These are phyloP conservation scores for Ganoderma leucocontextum DNA, from an alignment of 1,284 basidiomycete genomes.

Conservation along the genomic window DNA sequence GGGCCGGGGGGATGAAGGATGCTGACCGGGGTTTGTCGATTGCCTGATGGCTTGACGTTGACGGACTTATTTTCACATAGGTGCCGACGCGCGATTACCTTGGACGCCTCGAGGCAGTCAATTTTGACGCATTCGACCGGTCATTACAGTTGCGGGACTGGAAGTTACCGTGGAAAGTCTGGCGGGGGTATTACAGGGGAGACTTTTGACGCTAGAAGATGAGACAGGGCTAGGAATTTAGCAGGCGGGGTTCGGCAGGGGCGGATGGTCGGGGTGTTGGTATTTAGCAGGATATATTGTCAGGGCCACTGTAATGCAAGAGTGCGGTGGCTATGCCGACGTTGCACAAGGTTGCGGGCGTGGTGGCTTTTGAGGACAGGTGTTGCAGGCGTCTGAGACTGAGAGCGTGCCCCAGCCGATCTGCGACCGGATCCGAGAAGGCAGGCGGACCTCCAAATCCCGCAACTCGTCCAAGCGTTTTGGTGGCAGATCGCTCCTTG, in stretches of 20 bases:
- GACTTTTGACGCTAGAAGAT: conserved; percentile 52
- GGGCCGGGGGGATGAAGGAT: conserved; percentile 22
- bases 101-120: conserved; percentile 73
- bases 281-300: neutral
- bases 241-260: conserved; percentile 15
- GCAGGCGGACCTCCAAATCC: conserved; percentile 13
- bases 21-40: conserved; percentile 23
- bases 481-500: conserved; percentile 33
- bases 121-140: conserved; percentile 87
- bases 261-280: conserved; percentile 10
- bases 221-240: neutral
- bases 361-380: neutral
- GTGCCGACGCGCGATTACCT: conserved; percentile 82
- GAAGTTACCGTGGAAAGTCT: conserved; percentile 88
- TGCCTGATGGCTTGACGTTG: conserved; percentile 13
- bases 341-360: conserved; percentile 2
- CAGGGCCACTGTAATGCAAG: conserved; percentile 9
- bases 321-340: conserved; percentile 19
- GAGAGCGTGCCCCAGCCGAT: conserved; percentile 23
- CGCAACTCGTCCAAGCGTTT: conserved; percentile 24
- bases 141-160: conserved; percentile 81
- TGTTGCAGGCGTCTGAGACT: conserved; percentile 21
- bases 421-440: conserved; percentile 33
- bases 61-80: conserved; percentile 47
- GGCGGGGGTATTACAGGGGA: conserved; percentile 74